Evolutionary conservation across 345 rosid genomes (phyloP), one percentile per base, ranked within the genome.

Genomic region (Camelina neglecta): DNA sequence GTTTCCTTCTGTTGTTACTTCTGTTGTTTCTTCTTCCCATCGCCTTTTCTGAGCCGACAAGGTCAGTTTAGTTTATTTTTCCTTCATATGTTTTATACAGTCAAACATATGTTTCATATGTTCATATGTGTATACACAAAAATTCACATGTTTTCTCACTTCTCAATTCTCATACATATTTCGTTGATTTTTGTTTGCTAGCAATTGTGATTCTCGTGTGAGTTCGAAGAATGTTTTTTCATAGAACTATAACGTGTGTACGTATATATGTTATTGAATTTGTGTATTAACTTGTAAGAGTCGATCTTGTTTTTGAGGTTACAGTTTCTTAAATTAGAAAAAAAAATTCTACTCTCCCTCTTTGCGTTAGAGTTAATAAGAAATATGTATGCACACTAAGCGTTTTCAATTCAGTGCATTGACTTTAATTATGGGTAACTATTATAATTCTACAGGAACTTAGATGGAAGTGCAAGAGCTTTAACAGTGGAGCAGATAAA

Each of bases 21-120:
- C 20, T 71, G 29, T 65, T 64, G 18, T 48, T 77, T 59, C 81
- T 71, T 65, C 68, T 71, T 65, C 63, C 76, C 2, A 21, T 71
- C 29, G 33, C 62, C 23, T 72, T 77, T 38, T 65, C 76, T 45
- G 50, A 53, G 71, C 33, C 65, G 1, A 44, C 70, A 39, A 58
- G 76, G 81, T 71, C 38, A 56, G 71, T 71, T 71, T 71, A 0
- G 4, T 74, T 11, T 21, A 1, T 11, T 2, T 18, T 51, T 75
- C 54, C 54, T 26, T 59, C 44, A 6, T 49, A 39, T 23, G 67
- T 73, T 74, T 35, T 50, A 24, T 74, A 45, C 59, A 24, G 10
- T 39, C 15, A 36, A 67, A 59, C 21, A 75, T 29, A 18, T 18
- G 18, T 18, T 18, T 18, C 18, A 18, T 18, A 18, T 18, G 18